These are phyloP conservation scores for Dioscorea dumetorum DNA, from an alignment of 106 monocot species.

Conservation along the genomic window DNA sequence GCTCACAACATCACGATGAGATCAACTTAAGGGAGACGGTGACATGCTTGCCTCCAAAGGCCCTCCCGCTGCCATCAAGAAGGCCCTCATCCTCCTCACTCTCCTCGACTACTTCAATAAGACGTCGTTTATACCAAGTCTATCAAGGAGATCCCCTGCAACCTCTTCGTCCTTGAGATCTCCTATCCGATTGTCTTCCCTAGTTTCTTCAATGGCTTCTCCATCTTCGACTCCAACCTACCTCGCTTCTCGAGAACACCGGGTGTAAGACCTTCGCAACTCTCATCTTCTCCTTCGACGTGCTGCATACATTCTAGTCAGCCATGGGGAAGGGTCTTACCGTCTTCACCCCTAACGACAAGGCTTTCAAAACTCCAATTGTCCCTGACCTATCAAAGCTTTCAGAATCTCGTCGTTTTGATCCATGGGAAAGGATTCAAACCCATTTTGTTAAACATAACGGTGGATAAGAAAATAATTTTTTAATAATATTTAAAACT, in stretches of 20 bases:
- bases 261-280: constrained; percentile 87
- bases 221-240: constrained; percentile 53
- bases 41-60: constrained; percentile 60
- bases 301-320: constrained; percentile 67
- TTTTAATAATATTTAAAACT: no score
- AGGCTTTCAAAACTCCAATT: constrained; percentile 70
- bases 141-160: constrained; percentile 84
- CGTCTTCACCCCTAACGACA: constrained; percentile 86
- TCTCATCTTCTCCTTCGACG: constrained; percentile 61
- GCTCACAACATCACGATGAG: constrained; percentile 93
- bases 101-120: constrained; percentile 90
- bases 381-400: constrained; percentile 54
- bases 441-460: no score
- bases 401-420: constrained; percentile 68
- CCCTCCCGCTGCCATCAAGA: constrained; percentile 60
- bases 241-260: constrained; percentile 72
- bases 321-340: constrained; percentile 82
- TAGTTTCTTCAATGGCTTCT: constrained; percentile 58
- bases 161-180: constrained; percentile 80
- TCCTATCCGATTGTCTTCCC: constrained; percentile 72
- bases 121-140: constrained; percentile 45
- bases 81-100: constrained; percentile 85
- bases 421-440: no score
- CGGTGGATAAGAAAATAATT: no score
- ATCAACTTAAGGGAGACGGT: constrained; percentile 80